Conservation (phyloP, 176 grass and related monocot species). For the Avena insularis region DNA sequence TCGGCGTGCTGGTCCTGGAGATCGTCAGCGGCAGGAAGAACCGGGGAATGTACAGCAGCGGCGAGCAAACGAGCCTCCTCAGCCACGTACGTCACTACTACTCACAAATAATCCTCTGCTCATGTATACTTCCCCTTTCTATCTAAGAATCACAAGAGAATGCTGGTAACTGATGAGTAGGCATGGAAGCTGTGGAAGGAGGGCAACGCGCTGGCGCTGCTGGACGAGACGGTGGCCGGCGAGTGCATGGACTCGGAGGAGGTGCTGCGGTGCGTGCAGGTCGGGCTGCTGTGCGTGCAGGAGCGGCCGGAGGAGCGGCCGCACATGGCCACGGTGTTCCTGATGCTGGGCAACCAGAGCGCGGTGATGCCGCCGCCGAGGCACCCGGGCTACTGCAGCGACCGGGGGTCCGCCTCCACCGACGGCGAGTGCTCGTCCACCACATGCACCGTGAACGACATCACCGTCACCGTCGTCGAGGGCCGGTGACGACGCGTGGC, state of each 20-base stretch:
- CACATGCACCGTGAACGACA: conserved; percentile 54
- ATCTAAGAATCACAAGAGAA: background rate
- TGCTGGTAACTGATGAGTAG: conserved; percentile 30
- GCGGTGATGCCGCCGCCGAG: conserved; percentile 54
- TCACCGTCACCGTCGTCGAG: conserved; percentile 67
- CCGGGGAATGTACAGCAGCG: conserved; percentile 49
- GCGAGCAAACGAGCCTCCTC: conserved; percentile 68
- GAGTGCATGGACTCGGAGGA: conserved; percentile 37
- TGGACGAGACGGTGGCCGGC: conserved; percentile 40
- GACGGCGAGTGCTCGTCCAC: conserved; percentile 53
- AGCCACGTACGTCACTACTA: conserved; percentile 53
- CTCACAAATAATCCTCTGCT: background rate
- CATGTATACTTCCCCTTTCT: background rate
- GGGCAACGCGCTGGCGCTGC: conserved; percentile 50
- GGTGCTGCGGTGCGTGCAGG: conserved; percentile 71
- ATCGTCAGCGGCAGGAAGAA: conserved; percentile 83
- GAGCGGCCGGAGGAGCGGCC: conserved; percentile 71
- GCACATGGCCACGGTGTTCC: conserved; percentile 59
- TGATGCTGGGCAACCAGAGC: conserved; percentile 68
- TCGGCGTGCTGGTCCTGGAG: conserved; percentile 79
- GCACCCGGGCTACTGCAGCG: conserved; percentile 62
- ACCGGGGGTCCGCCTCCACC: conserved; percentile 34
- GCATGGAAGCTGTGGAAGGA: conserved; percentile 84
- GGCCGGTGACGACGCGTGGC: conserved; percentile 41
- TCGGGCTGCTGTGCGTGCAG: conserved; percentile 82